Conservation (phyloP, 352 stramenopile species). For the Phytophthora uliginosa region DNA sequence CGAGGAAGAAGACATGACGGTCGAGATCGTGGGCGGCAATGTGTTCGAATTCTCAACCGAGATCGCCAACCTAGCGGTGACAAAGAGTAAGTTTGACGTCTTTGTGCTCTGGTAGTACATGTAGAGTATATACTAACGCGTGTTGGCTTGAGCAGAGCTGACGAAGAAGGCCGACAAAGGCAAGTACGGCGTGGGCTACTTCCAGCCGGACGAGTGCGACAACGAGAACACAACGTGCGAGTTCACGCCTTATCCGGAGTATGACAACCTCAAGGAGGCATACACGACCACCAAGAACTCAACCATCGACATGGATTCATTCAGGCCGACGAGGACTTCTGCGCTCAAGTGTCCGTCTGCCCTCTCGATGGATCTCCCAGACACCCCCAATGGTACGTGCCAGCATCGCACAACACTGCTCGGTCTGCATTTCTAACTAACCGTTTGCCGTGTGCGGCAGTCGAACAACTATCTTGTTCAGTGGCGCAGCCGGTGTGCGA, state of each 20-base stretch:
- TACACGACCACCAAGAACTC: constrained; percentile 62
- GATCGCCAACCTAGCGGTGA: constrained; percentile 63
- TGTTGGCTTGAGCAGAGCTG: constrained; percentile 29
- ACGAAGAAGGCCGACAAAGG: constrained; percentile 59
- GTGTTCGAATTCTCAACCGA: constrained; percentile 88
- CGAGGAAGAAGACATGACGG: constrained; percentile 77
- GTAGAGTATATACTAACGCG: not conserved
- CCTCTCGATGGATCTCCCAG: constrained; percentile 52
- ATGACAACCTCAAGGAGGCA: constrained; percentile 55
- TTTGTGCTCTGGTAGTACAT: too few species aligned
- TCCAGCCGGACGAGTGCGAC: constrained; percentile 68
- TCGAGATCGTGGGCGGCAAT: constrained; percentile 78
- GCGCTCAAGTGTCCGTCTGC: constrained; percentile 50
- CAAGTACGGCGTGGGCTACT: constrained; percentile 77
- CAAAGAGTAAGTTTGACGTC: constrained; percentile 39
- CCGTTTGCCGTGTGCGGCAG: constrained; percentile 13
- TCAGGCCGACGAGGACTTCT: constrained; percentile 40
- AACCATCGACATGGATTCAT: constrained; percentile 50
- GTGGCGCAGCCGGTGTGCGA: constrained; percentile 50
- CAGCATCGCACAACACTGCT: not conserved
- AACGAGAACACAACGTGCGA: constrained; percentile 55
- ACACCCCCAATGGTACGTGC: constrained; percentile 42
- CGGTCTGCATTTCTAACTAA: not conserved
- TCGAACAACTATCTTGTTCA: constrained; percentile 50
- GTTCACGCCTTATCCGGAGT: constrained; percentile 71